These are phyloP conservation scores for Zymoseptoria crescenta DNA, from an alignment of 2,329 filamentous ascomycete genomes.

Conservation along the genomic window DNA sequence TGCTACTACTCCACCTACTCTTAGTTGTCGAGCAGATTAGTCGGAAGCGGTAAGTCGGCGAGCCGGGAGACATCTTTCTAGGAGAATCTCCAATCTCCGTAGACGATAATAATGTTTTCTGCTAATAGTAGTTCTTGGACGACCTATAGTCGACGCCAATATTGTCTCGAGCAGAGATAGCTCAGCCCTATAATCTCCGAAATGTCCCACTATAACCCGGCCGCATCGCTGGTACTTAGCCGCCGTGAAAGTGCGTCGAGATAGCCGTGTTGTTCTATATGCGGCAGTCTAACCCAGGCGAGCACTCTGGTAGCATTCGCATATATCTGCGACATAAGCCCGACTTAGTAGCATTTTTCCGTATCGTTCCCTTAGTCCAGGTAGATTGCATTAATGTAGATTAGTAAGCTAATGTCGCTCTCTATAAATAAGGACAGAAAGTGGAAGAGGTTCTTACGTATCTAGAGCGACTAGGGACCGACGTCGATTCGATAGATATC, in stretches of 20 bases:
- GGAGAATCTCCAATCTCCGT: background rate
- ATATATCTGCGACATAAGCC: background rate
- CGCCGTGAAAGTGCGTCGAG: background rate
- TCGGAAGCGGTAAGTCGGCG: background rate
- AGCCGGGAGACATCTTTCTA: background rate
- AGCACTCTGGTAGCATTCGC: background rate
- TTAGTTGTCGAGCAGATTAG: background rate
- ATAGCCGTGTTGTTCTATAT: background rate
- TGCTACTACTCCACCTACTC: background rate
- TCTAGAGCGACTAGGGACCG: background rate
- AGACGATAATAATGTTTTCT: background rate
- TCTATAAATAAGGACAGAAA: background rate
- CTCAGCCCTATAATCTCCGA: background rate
- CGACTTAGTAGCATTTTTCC: constrained; percentile 1
- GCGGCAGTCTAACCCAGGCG: background rate
- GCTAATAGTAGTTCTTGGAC: background rate
- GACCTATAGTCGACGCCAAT: background rate
- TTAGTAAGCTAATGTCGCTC: background rate
- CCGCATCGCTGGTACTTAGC: background rate
- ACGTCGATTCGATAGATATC: background rate
- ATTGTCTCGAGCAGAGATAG: background rate
- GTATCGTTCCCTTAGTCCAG: constrained; percentile 1
- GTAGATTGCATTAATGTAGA: constrained; percentile 1
- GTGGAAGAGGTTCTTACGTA: background rate
- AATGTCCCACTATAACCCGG: background rate